Evolutionary conservation across 495 filamentous ascomycete species (phyloP).

Genomic region (Tuber umbilicatum): DNA sequence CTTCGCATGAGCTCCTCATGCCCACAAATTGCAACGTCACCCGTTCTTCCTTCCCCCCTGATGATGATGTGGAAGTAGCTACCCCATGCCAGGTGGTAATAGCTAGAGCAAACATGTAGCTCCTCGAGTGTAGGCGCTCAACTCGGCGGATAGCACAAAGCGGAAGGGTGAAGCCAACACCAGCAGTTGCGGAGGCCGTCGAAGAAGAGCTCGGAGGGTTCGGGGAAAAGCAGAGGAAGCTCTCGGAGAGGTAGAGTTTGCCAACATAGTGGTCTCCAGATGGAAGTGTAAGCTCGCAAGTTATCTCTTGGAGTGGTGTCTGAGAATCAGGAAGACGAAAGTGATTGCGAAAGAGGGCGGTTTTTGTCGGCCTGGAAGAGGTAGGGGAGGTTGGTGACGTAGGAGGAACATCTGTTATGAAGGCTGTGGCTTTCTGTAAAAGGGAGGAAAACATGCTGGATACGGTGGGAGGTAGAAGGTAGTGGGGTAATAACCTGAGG

Average conservation of each 20-base stretch:
- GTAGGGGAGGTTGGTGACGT: slow-evolving; percentile 58
- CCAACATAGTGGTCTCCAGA: slow-evolving; percentile 82
- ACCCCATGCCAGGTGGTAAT: slow-evolving; percentile 95
- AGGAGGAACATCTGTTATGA: slow-evolving; percentile 73
- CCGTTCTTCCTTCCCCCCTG: slow-evolving; percentile 55
- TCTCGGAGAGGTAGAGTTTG: slow-evolving; percentile 85
- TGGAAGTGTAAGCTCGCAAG: slow-evolving; percentile 83
- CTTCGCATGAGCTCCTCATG: slow-evolving; percentile 78
- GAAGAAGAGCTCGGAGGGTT: slow-evolving; percentile 71
- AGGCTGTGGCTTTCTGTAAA: slow-evolving; percentile 88
- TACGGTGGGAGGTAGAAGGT: neutral
- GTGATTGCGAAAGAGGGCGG: slow-evolving; percentile 86
- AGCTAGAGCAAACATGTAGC: slow-evolving; percentile 81
- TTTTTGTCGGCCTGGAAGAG: slow-evolving; percentile 78
- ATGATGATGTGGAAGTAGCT: slow-evolving; percentile 44
- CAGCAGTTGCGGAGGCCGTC: slow-evolving; percentile 73
- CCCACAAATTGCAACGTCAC: slow-evolving; percentile 86
- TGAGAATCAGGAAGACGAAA: slow-evolving; percentile 91
- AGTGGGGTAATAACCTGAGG: neutral
- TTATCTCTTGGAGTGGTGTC: slow-evolving; percentile 88
- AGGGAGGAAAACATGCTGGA: slow-evolving; percentile 47
- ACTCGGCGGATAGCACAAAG: slow-evolving; percentile 85
- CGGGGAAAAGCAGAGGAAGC: slow-evolving; percentile 91
- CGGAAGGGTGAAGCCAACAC: slow-evolving; percentile 94
- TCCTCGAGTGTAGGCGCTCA: slow-evolving; percentile 83